Conservation (phyloP, 768 basidiomycete species). For the Clitopilus hobsonii region DNA sequence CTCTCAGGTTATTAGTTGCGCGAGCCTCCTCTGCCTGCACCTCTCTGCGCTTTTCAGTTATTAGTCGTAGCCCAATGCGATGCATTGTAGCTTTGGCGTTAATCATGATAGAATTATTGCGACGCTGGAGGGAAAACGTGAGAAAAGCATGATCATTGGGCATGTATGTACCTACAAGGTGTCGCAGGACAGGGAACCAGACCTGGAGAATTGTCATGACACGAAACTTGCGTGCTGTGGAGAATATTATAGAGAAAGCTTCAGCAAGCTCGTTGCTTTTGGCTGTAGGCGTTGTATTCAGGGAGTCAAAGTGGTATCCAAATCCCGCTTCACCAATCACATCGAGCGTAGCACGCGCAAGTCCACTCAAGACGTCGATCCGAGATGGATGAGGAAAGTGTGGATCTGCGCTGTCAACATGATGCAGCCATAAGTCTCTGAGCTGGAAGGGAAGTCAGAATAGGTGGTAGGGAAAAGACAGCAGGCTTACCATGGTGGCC, state of each 20-base stretch:
- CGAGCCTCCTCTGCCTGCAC: conserved; percentile 15
- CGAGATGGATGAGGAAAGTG: conserved; percentile 9
- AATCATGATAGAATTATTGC: conserved; percentile 37
- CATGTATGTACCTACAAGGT: conserved; percentile 38
- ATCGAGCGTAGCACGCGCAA: conserved; percentile 59
- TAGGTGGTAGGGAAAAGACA: too few relatives aligned
- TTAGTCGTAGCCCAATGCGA: conserved; percentile 49
- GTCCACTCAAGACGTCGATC: conserved; percentile 51
- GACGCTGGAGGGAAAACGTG: conserved; percentile 27
- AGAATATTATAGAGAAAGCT: conserved; percentile 51
- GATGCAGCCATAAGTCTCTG: conserved; percentile 38
- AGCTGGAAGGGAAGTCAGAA: conserved; percentile 30
- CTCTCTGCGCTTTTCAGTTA: conserved; percentile 42
- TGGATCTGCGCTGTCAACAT: conserved; percentile 14
- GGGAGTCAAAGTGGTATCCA: conserved; percentile 39
- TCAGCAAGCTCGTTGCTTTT: conserved; percentile 45
- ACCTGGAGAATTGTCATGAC: conserved; percentile 48
- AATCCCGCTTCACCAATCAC: conserved; percentile 63
- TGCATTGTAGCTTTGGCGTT: conserved; percentile 42
- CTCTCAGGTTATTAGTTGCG: neutral
- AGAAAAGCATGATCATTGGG: neutral
- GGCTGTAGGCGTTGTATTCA: conserved; percentile 27
- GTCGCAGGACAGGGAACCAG: conserved; percentile 53
- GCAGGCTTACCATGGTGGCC: conserved; percentile 45
- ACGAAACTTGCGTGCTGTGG: conserved; percentile 46